A percentile compares a stretch with the other conserved stretches of the same genome.
phyloP scores from a whole-genome alignment of 768 basidiomycete species.

The Trametes villosa region DNA sequence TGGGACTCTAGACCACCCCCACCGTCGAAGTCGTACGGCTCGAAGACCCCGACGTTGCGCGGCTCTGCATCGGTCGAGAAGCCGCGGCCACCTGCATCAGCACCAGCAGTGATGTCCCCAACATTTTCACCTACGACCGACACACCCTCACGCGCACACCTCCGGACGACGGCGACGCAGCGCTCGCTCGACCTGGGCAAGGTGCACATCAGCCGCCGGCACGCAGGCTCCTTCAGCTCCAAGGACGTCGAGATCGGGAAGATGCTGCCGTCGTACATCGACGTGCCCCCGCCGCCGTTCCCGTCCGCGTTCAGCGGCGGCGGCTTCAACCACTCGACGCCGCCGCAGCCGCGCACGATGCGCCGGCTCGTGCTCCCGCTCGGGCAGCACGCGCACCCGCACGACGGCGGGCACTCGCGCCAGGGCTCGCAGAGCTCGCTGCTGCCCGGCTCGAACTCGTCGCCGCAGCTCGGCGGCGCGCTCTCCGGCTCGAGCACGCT shows the following conservation, averaged over 20 bases:
- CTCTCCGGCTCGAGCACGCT: slow-evolving; percentile 60
- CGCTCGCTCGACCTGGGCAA: slow-evolving; percentile 38
- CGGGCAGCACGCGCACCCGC: slow-evolving; percentile 20
- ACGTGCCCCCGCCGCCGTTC: slow-evolving; percentile 37
- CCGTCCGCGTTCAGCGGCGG: slow-evolving; percentile 48
- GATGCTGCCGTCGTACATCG: slow-evolving; percentile 68
- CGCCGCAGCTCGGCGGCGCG: slow-evolving; percentile 50
- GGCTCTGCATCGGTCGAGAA: slow-evolving; percentile 18
- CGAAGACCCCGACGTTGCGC: slow-evolving; percentile 18
- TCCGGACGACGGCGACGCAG: slow-evolving; percentile 36
- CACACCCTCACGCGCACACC: slow-evolving; percentile 27
- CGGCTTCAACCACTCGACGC: slow-evolving; percentile 25
- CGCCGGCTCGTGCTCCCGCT: slow-evolving; percentile 30
- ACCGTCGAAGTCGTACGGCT: slow-evolving; percentile 34
- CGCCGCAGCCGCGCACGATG: slow-evolving; percentile 32
- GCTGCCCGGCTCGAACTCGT: slow-evolving; percentile 44
- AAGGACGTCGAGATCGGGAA: slow-evolving; percentile 92
- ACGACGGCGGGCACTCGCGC: slow-evolving; percentile 45
- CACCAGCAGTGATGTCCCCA: slow-evolving; percentile 35
- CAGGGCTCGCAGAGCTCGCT: slow-evolving; percentile 49
- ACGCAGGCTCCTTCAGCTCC: slow-evolving; percentile 94
- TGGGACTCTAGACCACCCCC: slow-evolving; percentile 46
- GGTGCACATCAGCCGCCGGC: slow-evolving; percentile 69
- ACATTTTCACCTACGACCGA: slow-evolving; percentile 33
- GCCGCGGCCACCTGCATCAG: slow-evolving; percentile 29